Base-by-base conservation (phyloP, 2,329 filamentous ascomycete species). In the Epichloe amarillans region DNA sequence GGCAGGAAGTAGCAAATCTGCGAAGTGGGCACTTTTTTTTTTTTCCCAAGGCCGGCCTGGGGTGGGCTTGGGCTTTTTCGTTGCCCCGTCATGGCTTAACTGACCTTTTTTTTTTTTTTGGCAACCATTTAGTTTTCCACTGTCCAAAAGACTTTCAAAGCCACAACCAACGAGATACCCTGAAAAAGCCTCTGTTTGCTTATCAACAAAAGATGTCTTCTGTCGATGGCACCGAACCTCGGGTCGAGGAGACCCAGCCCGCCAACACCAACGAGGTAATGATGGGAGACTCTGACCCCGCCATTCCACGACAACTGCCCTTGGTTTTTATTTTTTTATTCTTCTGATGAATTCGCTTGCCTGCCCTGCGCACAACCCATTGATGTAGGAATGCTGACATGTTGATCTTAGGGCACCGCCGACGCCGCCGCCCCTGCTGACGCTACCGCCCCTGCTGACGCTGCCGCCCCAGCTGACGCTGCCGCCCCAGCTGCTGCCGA, bases 181-280 rank as follows among this genome's bases (percentile, higher is more conserved):
- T 36, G 46, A 39, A 11, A 17, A n/a, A 26, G 14, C 14, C 17
- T 33, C 8, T 14, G 38, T 37, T 42, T 12, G 40, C 46, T 30
- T 43, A 6, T n/a, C 46, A 30, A 19, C 14, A 58, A 72, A 63
- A 44, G n/a, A 76, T 76, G 74, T 74, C 69, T 66, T 64, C 71
- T 54, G 62, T 69, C 57, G 72, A 76, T 58, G 70, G 69, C 57
- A 71, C 72, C 59, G 75, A 79, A 60, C 70, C 75, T 61, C 78
- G 78, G 74, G 71, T 72, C 65, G 71, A 72, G 61, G 71, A 71
- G 69, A 70, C 69, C 47, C 51, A 54, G 52, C 40, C 52, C 35
- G 53, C 57, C 50, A 62, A 60, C 56, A 57, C 58, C 55, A 53
- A 56, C 52, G 57, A 61, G 60, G 61, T 63, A 62, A 53, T 55